Percentiles rank a stretch among this genome's conserved stretches.
Evolutionary conservation across 768 basidiomycete species (phyloP).

Genomic region (Lactarius pseudohatsudake): DNA sequence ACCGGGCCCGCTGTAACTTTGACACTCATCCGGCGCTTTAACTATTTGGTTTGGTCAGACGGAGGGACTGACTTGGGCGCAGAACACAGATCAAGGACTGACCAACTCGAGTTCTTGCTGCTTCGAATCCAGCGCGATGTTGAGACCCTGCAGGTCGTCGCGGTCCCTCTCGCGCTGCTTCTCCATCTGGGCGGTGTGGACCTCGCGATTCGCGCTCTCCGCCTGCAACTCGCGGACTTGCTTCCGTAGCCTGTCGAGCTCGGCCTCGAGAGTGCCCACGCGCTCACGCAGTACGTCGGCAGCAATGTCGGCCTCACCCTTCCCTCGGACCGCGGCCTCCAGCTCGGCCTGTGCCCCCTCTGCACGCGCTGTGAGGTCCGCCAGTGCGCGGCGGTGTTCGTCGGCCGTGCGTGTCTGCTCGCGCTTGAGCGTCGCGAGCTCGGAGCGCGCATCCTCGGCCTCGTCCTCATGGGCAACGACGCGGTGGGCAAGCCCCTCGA

Average conservation of each 20-base stretch:
- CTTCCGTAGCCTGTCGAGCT: constrained; percentile 56
- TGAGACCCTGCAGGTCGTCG: constrained; percentile 79
- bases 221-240: constrained; percentile 73
- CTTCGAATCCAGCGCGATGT: constrained; percentile 90
- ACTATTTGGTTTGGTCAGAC: background rate
- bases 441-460: constrained; percentile 52
- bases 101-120: constrained; percentile 94
- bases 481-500: constrained; percentile 47
- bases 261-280: constrained; percentile 50
- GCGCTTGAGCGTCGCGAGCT: constrained; percentile 53
- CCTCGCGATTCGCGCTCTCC: constrained; percentile 82
- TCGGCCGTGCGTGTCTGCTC: constrained; percentile 52
- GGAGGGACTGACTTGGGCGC: too few relatives aligned
- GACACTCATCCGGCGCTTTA: constrained; percentile 28
- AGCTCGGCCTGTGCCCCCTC: constrained; percentile 47
- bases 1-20: constrained; percentile 26
- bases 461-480: constrained; percentile 52
- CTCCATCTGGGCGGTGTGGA: constrained; percentile 69
- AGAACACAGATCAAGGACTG: constrained; percentile 33
- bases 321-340: constrained; percentile 51
- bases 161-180: constrained; percentile 67
- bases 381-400: constrained; percentile 48
- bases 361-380: constrained; percentile 49
- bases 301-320: constrained; percentile 56
- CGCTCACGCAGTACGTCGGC: constrained; percentile 50